These are phyloP conservation scores for Populus euphratica DNA, from an alignment of 345 rosid genomes.

Conservation along the genomic window DNA sequence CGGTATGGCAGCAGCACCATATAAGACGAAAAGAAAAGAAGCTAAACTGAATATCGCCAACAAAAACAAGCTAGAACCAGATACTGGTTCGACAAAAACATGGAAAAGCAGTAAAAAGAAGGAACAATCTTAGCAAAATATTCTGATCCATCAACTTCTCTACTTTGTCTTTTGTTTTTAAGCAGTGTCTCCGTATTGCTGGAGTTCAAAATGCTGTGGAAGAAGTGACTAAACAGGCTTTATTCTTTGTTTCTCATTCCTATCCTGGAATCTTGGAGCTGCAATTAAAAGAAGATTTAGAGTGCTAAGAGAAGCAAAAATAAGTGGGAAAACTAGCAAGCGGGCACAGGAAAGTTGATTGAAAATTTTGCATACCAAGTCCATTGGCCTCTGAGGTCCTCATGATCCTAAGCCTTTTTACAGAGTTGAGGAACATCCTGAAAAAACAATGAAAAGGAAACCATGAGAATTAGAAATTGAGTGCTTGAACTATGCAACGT, in stretches of 20 bases:
- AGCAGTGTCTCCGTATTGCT: conserved; percentile 21
- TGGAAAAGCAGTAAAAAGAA: conserved; percentile 15
- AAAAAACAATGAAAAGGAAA: not conserved
- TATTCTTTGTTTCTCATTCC: conserved; percentile 51
- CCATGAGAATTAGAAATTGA: not conserved
- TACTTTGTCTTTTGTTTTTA: conserved; percentile 27
- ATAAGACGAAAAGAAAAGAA: conserved; percentile 10
- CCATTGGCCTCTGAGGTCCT: conserved; percentile 27
- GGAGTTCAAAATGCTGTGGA: conserved; percentile 5
- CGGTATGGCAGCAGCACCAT: conserved; percentile 28
- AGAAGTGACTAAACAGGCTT: conserved; percentile 42
- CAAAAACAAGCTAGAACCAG: conserved; percentile 21
- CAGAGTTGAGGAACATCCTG: conserved; percentile 30
- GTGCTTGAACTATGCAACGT: not conserved
- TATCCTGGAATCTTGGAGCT: conserved; percentile 67
- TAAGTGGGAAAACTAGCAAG: not conserved
- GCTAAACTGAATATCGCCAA: conserved; percentile 36
- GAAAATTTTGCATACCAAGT: conserved; percentile 20
- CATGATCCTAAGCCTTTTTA: conserved; percentile 33
- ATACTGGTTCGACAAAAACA: conserved; percentile 15
- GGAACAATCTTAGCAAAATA: conserved; percentile 25
- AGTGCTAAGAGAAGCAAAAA: not conserved
- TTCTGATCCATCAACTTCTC: conserved; percentile 23
- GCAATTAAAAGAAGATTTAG: conserved; percentile 21
- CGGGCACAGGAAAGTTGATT: not conserved